Conservation (phyloP, 2,329 filamentous ascomycete genomes). For the Bertia moriformis region DNA sequence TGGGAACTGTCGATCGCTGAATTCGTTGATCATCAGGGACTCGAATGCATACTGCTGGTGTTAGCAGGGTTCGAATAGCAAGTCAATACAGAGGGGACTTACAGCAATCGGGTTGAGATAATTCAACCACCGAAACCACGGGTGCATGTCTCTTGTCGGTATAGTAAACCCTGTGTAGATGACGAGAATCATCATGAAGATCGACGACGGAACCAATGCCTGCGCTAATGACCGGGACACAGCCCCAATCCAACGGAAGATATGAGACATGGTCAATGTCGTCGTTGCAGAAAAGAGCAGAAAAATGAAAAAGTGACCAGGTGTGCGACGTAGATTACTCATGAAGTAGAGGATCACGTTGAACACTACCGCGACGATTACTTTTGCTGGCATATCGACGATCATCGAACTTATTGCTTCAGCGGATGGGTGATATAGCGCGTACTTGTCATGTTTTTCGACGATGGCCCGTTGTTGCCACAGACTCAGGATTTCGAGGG, state of each 20-base stretch:
- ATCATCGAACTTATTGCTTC: slow-evolving; percentile 82
- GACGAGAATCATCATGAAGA: slow-evolving; percentile 51
- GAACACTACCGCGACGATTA: slow-evolving; percentile 61
- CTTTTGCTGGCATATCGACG: slow-evolving; percentile 71
- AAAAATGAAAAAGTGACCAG: slow-evolving; percentile 75
- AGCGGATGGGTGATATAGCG: slow-evolving; percentile 76
- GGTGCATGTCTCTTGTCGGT: slow-evolving; percentile 54
- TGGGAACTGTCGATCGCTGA: slow-evolving; percentile 45
- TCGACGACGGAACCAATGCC: slow-evolving; percentile 42
- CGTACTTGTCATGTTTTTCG: slow-evolving; percentile 76
- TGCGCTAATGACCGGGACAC: slow-evolving; percentile 56
- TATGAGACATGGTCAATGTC: slow-evolving; percentile 69
- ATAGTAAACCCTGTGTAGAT: slow-evolving; percentile 60
- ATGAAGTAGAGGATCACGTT: slow-evolving; percentile 78
- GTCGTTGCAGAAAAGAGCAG: slow-evolving; percentile 60
- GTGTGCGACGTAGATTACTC: slow-evolving; percentile 61
- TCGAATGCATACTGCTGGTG: slow-evolving; percentile 57
- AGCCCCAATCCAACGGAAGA: slow-evolving; percentile 71
- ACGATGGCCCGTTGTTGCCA: slow-evolving; percentile 85
- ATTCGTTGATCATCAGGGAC: slow-evolving; percentile 71
- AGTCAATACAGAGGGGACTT: not conserved
- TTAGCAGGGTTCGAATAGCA: slow-evolving; percentile 2
- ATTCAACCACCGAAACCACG: slow-evolving; percentile 72
- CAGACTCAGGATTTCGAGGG: slow-evolving; percentile 71
- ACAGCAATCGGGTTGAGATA: slow-evolving; percentile 61